These are phyloP conservation scores for Colletotrichum horii DNA, from an alignment of 2,329 filamentous ascomycete genomes.

Conservation along the genomic window DNA sequence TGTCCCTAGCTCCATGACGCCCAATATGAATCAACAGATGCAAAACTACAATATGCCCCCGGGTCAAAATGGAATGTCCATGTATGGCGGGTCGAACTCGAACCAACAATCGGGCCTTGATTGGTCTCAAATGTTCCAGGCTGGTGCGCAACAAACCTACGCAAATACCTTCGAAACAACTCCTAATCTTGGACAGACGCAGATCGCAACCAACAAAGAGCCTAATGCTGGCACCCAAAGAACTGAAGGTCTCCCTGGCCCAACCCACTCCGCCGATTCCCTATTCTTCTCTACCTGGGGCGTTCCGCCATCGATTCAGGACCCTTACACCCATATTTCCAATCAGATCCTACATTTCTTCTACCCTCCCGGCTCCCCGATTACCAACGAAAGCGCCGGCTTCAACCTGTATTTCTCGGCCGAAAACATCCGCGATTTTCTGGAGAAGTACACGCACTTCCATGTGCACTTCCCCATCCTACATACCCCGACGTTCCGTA, in stretches of 20 bases:
- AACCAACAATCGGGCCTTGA: constrained; percentile 70
- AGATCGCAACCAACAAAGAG: constrained; percentile 73
- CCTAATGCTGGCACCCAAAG: constrained; percentile 60
- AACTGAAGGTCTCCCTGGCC: constrained; percentile 49
- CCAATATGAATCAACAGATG: constrained; percentile 67
- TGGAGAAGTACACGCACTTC: constrained; percentile 74
- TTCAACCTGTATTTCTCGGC: constrained; percentile 68
- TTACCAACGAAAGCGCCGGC: constrained; percentile 57
- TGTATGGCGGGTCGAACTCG: constrained; percentile 65
- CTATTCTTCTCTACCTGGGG: constrained; percentile 57
- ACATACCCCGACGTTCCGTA: constrained; percentile 74
- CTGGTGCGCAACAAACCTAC: constrained; percentile 71
- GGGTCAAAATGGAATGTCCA: constrained; percentile 67
- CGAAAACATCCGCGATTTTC: constrained; percentile 73
- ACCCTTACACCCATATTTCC: constrained; percentile 60
- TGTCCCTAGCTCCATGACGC: constrained; percentile 65
- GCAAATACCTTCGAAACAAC: constrained; percentile 63
- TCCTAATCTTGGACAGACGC: constrained; percentile 71
- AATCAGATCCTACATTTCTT: constrained; percentile 62
- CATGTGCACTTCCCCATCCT: constrained; percentile 77
- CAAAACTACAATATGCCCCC: constrained; percentile 69
- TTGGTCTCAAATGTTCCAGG: constrained; percentile 81
- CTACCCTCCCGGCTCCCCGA: constrained; percentile 60
- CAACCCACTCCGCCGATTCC: constrained; percentile 40
- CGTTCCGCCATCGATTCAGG: constrained; percentile 50